Conservation (phyloP, 176 grass and related monocot genomes). For the Aechmea fasciata region DNA sequence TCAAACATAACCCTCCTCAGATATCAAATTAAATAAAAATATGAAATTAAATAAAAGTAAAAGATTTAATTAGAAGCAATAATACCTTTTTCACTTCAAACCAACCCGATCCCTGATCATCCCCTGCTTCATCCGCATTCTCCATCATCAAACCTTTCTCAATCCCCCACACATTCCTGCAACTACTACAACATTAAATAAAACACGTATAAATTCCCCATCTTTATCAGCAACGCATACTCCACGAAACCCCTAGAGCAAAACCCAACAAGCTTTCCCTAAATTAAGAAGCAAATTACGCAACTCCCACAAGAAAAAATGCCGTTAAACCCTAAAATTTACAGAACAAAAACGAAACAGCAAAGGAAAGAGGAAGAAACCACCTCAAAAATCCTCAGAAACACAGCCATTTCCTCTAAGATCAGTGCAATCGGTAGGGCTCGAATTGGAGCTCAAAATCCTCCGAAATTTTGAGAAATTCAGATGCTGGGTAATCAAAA, state of each 20-base stretch:
- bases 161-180: slow-evolving; percentile 10
- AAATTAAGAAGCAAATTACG: not conserved
- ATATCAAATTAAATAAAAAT: not conserved
- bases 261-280: not conserved
- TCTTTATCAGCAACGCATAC: not conserved
- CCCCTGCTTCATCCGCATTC: slow-evolving; percentile 33
- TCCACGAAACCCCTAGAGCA: not conserved
- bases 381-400: not conserved
- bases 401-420: not conserved
- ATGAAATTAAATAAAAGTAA: not conserved
- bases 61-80: not conserved
- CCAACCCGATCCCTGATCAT: slow-evolving; percentile 88
- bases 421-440: not conserved
- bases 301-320: not conserved
- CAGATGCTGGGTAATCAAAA: not conserved
- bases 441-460: not conserved
- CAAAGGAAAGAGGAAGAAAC: not conserved
- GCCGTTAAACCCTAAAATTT: slow-evolving; percentile 3
- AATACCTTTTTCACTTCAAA: slow-evolving; percentile 87
- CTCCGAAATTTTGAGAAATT: not conserved
- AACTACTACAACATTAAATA: slow-evolving; percentile 1
- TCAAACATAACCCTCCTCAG: not conserved
- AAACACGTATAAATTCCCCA: not conserved
- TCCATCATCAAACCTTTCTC: slow-evolving; percentile 39
- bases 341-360: not conserved